A percentile compares a stretch with the other conserved stretches of the same genome.
These are phyloP conservation scores for Phaffia australis DNA, from an alignment of 768 basidiomycete genomes.

Conservation along the genomic window DNA sequence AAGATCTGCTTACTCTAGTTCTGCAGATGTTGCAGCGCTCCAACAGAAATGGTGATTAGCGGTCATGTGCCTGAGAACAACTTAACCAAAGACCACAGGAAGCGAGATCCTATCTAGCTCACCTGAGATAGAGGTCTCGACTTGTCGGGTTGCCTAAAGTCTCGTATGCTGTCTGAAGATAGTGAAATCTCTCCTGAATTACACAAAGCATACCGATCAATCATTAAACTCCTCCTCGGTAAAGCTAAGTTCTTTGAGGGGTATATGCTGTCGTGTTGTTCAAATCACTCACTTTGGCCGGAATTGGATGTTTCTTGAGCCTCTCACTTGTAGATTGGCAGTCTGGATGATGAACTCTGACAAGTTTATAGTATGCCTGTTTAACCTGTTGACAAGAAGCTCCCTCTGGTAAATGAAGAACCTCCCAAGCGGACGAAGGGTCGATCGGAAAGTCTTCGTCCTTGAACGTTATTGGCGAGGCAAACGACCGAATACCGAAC, in stretches of 20 bases:
- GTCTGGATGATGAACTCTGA: constrained; percentile 21
- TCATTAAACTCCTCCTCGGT: no score
- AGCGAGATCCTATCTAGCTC: neutral
- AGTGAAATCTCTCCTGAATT: constrained; percentile 14
- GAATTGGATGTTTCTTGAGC: constrained; percentile 1
- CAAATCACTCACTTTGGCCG: neutral
- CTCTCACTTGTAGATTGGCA: neutral
- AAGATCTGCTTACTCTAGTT: no score
- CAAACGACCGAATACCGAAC: no score
- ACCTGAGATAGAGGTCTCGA: constrained; percentile 16
- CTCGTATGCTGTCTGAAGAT: constrained; percentile 21
- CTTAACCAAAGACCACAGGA: neutral
- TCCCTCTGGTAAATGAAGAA: constrained; percentile 16
- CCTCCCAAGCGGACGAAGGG: constrained; percentile 17
- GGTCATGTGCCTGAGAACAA: neutral
- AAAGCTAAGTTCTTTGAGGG: no score
- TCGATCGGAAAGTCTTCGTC: no score
- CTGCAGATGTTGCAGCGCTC: no score
- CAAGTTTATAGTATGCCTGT: constrained; percentile 21
- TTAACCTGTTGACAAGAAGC: constrained; percentile 12
- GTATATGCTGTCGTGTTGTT: no score
- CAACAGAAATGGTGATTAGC: no score
- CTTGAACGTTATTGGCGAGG: no score
- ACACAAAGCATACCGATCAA: neutral
- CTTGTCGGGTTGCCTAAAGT: constrained; percentile 7